Percentiles rank a stretch among this genome's conserved stretches.
phyloP scores from a whole-genome alignment of 768 basidiomycete species.

The Pluteus cervinus region DNA sequence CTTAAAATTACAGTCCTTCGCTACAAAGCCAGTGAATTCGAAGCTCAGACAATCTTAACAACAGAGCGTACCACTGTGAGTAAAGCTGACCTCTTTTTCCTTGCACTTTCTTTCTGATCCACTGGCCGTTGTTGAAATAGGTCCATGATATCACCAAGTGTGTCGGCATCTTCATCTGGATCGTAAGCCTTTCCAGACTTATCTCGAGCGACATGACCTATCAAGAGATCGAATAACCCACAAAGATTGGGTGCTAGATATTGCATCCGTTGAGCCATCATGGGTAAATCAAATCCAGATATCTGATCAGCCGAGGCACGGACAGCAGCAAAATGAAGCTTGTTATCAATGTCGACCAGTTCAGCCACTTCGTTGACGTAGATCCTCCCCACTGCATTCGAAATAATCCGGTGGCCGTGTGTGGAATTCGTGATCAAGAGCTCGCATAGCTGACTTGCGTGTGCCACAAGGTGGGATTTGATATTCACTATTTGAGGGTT shows the following conservation, averaged over 20 bases:
- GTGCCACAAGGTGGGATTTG: too few relatives aligned
- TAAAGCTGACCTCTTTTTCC: background rate
- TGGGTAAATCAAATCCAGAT: background rate
- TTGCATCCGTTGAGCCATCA: background rate
- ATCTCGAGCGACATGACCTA: background rate
- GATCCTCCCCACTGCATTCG: too few relatives aligned
- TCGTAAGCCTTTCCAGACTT: background rate
- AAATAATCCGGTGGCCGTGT: too few relatives aligned
- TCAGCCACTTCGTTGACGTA: background rate
- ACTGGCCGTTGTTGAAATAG: background rate
- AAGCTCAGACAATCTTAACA: background rate
- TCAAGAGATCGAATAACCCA: background rate
- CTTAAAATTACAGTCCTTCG: slow-evolving; percentile 18
- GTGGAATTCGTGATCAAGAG: too few relatives aligned
- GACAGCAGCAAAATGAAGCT: background rate
- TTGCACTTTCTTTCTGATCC: background rate
- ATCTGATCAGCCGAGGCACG: background rate
- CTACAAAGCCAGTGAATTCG: slow-evolving; percentile 7
- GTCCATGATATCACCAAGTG: too few relatives aligned
- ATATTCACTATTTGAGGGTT: too few relatives aligned
- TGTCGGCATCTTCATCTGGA: too few relatives aligned
- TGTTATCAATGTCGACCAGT: background rate
- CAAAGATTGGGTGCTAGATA: background rate
- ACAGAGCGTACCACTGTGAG: background rate
- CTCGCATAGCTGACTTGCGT: too few relatives aligned